phyloP scores from a whole-genome alignment of 352 stramenopile species.

The Globisporangium perplexum region DNA sequence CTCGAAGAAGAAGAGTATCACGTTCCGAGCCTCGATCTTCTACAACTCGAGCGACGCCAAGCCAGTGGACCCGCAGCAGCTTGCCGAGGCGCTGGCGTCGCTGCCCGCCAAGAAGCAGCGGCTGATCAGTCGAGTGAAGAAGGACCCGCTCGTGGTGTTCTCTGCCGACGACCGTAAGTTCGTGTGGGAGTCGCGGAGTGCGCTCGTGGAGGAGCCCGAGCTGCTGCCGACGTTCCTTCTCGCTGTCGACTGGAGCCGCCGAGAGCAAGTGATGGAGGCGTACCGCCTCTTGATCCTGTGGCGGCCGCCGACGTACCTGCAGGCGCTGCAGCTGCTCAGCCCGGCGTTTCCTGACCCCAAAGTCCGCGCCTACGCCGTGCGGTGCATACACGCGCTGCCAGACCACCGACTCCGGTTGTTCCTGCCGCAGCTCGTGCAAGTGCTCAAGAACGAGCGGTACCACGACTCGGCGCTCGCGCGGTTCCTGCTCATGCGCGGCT shows the following conservation, averaged over 20 bases:
- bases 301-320: slow-evolving; percentile 71
- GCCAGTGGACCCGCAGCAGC: background rate
- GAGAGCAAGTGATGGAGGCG: slow-evolving; percentile 69
- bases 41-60: slow-evolving; percentile 18
- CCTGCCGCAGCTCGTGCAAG: slow-evolving; percentile 81
- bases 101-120: slow-evolving; percentile 31
- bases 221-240: slow-evolving; percentile 83
- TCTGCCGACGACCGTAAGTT: slow-evolving; percentile 54
- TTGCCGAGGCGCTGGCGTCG: slow-evolving; percentile 17
- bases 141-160: slow-evolving; percentile 61
- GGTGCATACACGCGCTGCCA: slow-evolving; percentile 79
- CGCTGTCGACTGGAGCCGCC: slow-evolving; percentile 79
- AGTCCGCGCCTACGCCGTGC: slow-evolving; percentile 90
- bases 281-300: slow-evolving; percentile 78
- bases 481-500: slow-evolving; percentile 66
- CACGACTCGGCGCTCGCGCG: slow-evolving; percentile 76
- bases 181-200: slow-evolving; percentile 61
- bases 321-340: slow-evolving; percentile 86
- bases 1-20: slow-evolving; percentile 40
- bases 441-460: slow-evolving; percentile 80
- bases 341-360: slow-evolving; percentile 86
- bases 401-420: slow-evolving; percentile 88
- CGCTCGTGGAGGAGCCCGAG: slow-evolving; percentile 58
- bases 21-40: slow-evolving; percentile 73
- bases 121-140: slow-evolving; percentile 44